Base-by-base conservation (phyloP, 352 stramenopile species). In the Phytophthora fragariaefolia region DNA sequence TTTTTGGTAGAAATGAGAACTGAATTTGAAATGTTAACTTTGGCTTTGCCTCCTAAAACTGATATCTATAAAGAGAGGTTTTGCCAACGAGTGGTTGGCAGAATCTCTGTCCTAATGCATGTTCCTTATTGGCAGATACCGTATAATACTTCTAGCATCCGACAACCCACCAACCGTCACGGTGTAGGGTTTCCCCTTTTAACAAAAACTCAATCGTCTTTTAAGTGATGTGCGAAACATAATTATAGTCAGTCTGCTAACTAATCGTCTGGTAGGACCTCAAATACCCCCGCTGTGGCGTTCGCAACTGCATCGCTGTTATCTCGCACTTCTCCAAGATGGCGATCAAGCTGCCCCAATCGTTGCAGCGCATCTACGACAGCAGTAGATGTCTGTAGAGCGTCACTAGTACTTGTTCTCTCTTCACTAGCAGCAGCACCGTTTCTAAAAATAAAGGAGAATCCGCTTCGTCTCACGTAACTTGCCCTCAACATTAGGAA, bases 81-180 rank as follows among this genome's bases (percentile, higher is more conserved):
- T n/a, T n/a, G n/a, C n/a, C n/a, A n/a, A n/a, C n/a, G n/a, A n/a
- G n/a, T n/a, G n/a, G n/a, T n/a, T n/a, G n/a, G n/a, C n/a, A n/a
- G n/a, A n/a, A n/a, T n/a, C n/a, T n/a, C n/a, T n/a, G n/a, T n/a
- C n/a, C n/a, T n/a, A n/a, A n/a, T n/a, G n/a, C n/a, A n/a, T n/a
- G n/a, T n/a, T n/a, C n/a, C n/a, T n/a, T n/a, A n/a, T n/a, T n/a
- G n/a, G n/a, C n/a, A n/a, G n/a, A n/a, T 56, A 56, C 48, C 48
- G 48, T 56, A 56, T 45, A 56, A 56, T 30, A 56, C 28, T 43
- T 56, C 48, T 56, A 56, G 28, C 48, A 56, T 56, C 48, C 27
- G 48, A 43, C 48, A 56, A 10, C 10, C 8, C 20, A 43, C n/a
- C 3, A 45, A 26, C 48, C 3, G 8, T 12, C 6, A 28, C 23